Evolutionary conservation across 495 filamentous ascomycete genomes (phyloP), one percentile per base, ranked within the genome.

Genomic region (Chaetomium cochliodes): DNA sequence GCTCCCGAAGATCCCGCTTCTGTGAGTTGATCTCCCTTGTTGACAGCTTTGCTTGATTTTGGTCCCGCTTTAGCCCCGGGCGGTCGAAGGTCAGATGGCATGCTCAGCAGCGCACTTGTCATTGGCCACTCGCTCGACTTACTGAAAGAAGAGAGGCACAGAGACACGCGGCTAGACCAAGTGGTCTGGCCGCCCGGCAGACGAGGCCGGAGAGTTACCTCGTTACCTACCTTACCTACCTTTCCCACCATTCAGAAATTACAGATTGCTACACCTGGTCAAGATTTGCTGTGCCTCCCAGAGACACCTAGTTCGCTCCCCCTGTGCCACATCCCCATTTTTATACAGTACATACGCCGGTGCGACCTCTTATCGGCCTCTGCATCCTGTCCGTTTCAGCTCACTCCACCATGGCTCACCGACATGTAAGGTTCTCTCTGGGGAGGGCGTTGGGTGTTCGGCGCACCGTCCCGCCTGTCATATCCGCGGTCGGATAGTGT

Each of bases 41-140:
- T 12, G 33, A 3, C 33, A 37, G 33, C 44, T 12, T 61, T 26
- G 41, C 16, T 16, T 16, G 16, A 16, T 2, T 30, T 44, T 54
- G 49, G 41, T n/a, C 30, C 42, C 20, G 18, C 58, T 25, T 15
- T 44, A n/a, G 33, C 6, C 28, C 47, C 58, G 12, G 58, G 5
- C 60, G 33, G 5, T 11, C 1, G 11, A 8, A 15, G 61, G 61
- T 63, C 61, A 63, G 61, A 63, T 63, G 60, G 52, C 61, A 63
- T 56, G 52, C 61, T 57, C 61, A 49, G 42, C 60, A 46, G 37
- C 20, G 28, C 30, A 2, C 2, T 33, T 23, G 16, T 51, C 50
- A 57, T 57, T 63, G 52, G 61, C 53, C 61, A 47, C 25, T 46
- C 28, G 25, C 52, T 9, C 46, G 37, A 52, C 3, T 18, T 12